Percentiles rank a stretch among this genome's conserved stretches.
phyloP scores from a whole-genome alignment of 129 eudicot species.

The Heracleum sosnowskyi region DNA sequence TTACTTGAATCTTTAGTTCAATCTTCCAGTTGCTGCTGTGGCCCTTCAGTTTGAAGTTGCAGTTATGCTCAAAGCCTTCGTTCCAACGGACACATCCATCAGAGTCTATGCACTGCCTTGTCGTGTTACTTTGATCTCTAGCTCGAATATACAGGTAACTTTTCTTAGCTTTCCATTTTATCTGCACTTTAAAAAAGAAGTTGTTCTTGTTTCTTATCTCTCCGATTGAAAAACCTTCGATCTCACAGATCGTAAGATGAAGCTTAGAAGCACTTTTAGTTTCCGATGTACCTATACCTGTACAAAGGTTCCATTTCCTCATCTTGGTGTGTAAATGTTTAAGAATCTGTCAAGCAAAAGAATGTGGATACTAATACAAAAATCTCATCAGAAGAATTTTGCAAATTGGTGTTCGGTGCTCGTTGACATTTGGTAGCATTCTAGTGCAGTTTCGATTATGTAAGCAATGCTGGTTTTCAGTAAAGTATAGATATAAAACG shows the following conservation, averaged over 20 bases:
- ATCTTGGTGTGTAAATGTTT: slow-evolving; percentile 18
- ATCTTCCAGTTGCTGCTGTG: slow-evolving; percentile 33
- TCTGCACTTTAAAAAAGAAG: slow-evolving; percentile 27
- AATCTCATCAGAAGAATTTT: slow-evolving; percentile 6
- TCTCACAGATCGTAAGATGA: slow-evolving; percentile 35
- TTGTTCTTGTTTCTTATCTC: slow-evolving; percentile 24
- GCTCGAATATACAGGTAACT: slow-evolving; percentile 23
- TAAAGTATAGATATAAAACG: slow-evolving; percentile 14
- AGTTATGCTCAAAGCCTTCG: slow-evolving; percentile 42
- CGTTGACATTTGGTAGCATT: slow-evolving; percentile 30
- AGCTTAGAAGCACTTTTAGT: slow-evolving; percentile 31
- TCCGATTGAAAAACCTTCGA: slow-evolving; percentile 28
- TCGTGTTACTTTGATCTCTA: slow-evolving; percentile 24
- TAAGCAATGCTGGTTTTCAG: slow-evolving; percentile 18
- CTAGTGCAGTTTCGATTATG: slow-evolving; percentile 26
- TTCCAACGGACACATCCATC: slow-evolving; percentile 42
- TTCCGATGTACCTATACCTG: slow-evolving; percentile 17
- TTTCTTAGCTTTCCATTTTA: slow-evolving; percentile 25
- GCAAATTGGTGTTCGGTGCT: slow-evolving; percentile 11
- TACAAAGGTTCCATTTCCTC: slow-evolving; percentile 36
- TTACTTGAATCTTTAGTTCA: slow-evolving; percentile 37
- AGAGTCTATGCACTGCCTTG: slow-evolving; percentile 25
- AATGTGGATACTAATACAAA: slow-evolving; percentile 6
- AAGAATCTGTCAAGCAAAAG: slow-evolving; percentile 5
- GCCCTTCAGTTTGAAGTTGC: slow-evolving; percentile 25